These are phyloP conservation scores for Guadua angustifolia DNA, from an alignment of 176 grass and related monocot genomes.

Conservation along the genomic window DNA sequence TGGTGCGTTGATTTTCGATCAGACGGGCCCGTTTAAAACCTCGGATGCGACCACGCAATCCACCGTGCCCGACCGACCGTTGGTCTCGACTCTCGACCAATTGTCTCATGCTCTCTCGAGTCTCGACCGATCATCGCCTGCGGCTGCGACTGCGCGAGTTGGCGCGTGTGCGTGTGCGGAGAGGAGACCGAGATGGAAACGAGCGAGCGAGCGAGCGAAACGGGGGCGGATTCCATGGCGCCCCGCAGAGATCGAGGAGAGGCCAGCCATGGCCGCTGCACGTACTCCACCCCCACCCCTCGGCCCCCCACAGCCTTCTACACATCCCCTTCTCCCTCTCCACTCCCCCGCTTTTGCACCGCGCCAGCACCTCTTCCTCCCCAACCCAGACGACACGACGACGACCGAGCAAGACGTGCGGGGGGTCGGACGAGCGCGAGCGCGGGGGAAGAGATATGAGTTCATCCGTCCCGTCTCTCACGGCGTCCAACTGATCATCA, in stretches of 20 bases:
- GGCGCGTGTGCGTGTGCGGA: background rate
- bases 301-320: slow-evolving; percentile 28
- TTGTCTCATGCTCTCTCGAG: too few species aligned
- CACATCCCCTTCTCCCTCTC: slow-evolving; percentile 42
- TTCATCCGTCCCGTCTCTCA: background rate
- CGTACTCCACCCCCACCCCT: slow-evolving; percentile 40
- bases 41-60: too few species aligned
- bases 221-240: slow-evolving; percentile 49
- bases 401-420: background rate
- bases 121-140: background rate
- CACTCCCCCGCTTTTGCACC: slow-evolving; percentile 56
- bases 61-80: background rate
- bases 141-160: background rate
- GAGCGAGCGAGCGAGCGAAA: slow-evolving; percentile 17
- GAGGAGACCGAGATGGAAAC: background rate
- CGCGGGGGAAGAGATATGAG: slow-evolving; percentile 38
- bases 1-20: too few species aligned
- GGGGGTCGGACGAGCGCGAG: background rate
- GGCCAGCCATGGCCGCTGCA: slow-evolving; percentile 53
- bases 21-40: too few species aligned
- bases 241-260: slow-evolving; percentile 59
- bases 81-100: background rate
- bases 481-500: slow-evolving; percentile 27
- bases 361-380: background rate
- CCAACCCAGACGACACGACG: background rate